Conservation (phyloP, 768 basidiomycete species). For the Russula virescens region DNA sequence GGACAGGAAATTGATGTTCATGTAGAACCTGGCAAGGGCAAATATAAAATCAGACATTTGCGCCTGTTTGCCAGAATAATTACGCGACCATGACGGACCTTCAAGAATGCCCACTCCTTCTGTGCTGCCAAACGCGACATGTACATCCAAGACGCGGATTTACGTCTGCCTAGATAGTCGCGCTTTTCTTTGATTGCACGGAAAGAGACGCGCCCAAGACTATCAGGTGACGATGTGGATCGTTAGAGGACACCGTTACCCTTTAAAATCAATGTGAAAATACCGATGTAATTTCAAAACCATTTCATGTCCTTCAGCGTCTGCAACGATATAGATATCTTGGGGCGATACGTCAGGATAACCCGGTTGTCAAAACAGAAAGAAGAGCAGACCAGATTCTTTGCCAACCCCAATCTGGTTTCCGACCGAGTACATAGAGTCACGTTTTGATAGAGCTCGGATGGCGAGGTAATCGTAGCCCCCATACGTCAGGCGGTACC, state of each 20-base stretch:
- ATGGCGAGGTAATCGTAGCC: slow-evolving; percentile 98
- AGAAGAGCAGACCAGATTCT: slow-evolving; percentile 67
- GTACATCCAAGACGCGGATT: slow-evolving; percentile 99
- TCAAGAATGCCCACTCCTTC: slow-evolving; percentile 99
- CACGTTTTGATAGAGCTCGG: slow-evolving; percentile 85
- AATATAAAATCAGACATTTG: background rate
- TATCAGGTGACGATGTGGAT: slow-evolving; percentile 30
- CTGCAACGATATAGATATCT: slow-evolving; percentile 91
- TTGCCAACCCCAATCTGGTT: slow-evolving; percentile 99
- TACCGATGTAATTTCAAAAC: slow-evolving; percentile 93
- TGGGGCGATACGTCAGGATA: background rate
- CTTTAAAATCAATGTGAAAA: slow-evolving; percentile 19
- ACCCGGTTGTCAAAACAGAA: background rate
- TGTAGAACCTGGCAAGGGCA: slow-evolving; percentile 62
- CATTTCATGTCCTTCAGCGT: slow-evolving; percentile 77
- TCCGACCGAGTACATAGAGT: slow-evolving; percentile 85
- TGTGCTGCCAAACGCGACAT: slow-evolving; percentile 94
- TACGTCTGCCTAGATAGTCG: slow-evolving; percentile 93
- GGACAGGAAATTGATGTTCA: slow-evolving; percentile 90
- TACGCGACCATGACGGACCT: slow-evolving; percentile 45
- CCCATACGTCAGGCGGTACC: slow-evolving; percentile 94
- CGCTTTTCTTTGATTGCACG: slow-evolving; percentile 94
- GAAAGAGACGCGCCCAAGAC: slow-evolving; percentile 96
- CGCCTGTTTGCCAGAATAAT: background rate
- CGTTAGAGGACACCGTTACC: background rate